Evolutionary conservation across 129 eudicot species (phyloP), one percentile per base, ranked within the genome.

Genomic region (Erigeron canadensis): DNA sequence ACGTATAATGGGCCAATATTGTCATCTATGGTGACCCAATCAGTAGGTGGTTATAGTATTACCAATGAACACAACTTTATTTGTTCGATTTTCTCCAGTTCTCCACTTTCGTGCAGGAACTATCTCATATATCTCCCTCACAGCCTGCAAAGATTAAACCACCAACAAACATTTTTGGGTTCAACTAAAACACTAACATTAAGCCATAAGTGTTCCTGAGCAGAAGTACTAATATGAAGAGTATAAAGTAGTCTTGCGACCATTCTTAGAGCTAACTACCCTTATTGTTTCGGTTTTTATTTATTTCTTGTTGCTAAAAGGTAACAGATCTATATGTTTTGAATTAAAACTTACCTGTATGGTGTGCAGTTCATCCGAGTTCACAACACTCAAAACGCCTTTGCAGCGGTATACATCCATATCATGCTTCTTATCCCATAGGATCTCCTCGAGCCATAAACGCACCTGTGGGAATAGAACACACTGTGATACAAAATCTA

Each of bases 351-450:
- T 75, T 78, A 93, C 96, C 95, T 93, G 98, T 53, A 93, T 74
- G 8, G 96, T 93, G 47, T 87, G 88, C 57, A 93, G 90, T 64
- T 93, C 88, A 82, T 93, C 96, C 5, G 96, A 93, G 69, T 85
- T 78, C 13, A 45, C 48, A n/a, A 87, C 78, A 75, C 65, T 93
- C 28, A 93, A 67, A 80, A 93, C 86, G n/a, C 96, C 98, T 82
- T 89, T 93, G 84, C 98, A 93, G 16, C 96, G 89, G 74, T 93
- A 93, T 22, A 93, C 84, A 78, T 93, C 98, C 96, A 93, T 89
- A 60, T 82, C 83, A 65, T 84, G 72, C 76, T 87, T 93, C 78
- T 89, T 89, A 69, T 93, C 98, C 98, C 98, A 93, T 54, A 93
- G 90, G 58, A 93, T 84, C 70, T 93, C 98, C 78, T 93, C 98